Evolutionary conservation across 2,329 filamentous ascomycete genomes (phyloP).

Genomic region (Pseudogymnoascus pannorum): DNA sequence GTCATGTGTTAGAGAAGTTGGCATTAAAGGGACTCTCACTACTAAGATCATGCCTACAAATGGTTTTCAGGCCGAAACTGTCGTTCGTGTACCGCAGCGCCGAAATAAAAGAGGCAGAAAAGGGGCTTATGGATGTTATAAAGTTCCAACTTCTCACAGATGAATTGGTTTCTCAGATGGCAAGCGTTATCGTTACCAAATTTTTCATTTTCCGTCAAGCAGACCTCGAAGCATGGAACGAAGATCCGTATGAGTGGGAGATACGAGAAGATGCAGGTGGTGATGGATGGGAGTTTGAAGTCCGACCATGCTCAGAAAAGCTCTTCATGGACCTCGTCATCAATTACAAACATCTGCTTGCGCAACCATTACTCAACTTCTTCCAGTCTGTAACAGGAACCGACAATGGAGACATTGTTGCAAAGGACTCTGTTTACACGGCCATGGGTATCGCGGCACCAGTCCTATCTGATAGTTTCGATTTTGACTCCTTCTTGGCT

Average conservation of each 20-base stretch:
- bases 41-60: slow-evolving; percentile 73
- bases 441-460: slow-evolving; percentile 81
- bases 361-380: slow-evolving; percentile 71
- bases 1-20: slow-evolving; percentile 66
- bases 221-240: slow-evolving; percentile 87
- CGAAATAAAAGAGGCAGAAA: slow-evolving; percentile 69
- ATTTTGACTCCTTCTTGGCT: slow-evolving; percentile 75
- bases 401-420: slow-evolving; percentile 53
- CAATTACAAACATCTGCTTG: slow-evolving; percentile 76
- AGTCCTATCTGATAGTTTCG: slow-evolving; percentile 64
- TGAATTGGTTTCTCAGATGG: slow-evolving; percentile 70
- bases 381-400: slow-evolving; percentile 70
- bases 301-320: slow-evolving; percentile 87
- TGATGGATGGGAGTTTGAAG: slow-evolving; percentile 85
- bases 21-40: slow-evolving; percentile 77
- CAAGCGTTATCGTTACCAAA: slow-evolving; percentile 75
- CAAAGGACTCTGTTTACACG: slow-evolving; percentile 92
- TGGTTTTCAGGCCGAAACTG: slow-evolving; percentile 72
- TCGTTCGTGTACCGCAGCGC: slow-evolving; percentile 77
- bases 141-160: slow-evolving; percentile 69
- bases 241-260: slow-evolving; percentile 94
- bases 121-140: slow-evolving; percentile 59
- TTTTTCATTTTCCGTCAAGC: slow-evolving; percentile 81
- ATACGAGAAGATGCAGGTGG: slow-evolving; percentile 77
- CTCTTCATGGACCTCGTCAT: slow-evolving; percentile 86